Percentiles rank a stretch among this genome's conserved stretches.
These are phyloP conservation scores for Plasmodium gonderi DNA, from an alignment of 169 alveolate genomes.

Conservation along the genomic window DNA sequence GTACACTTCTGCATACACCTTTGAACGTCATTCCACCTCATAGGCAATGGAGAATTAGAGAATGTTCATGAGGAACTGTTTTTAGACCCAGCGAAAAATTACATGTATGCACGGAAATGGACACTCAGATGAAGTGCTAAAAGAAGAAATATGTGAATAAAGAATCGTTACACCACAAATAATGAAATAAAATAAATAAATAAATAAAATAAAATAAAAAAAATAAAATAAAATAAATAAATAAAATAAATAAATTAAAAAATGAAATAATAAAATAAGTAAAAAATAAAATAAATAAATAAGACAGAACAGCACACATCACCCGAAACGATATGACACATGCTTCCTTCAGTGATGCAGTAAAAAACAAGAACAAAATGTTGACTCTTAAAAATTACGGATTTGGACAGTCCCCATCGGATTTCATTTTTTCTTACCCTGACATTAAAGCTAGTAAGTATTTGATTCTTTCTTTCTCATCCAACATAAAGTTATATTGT, in stretches of 20 bases:
- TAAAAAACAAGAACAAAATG: conserved; percentile 47
- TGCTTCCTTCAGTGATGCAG: conserved; percentile 41
- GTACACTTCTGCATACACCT: not conserved
- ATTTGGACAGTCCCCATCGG: conserved; percentile 19
- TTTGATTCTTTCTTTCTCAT: not conserved
- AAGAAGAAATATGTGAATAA: too few species aligned
- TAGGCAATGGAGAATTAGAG: conserved; percentile 11
- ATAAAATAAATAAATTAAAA: not conserved
- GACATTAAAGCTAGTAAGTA: conserved; percentile 52
- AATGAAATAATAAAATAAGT: not conserved
- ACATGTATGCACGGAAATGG: conserved; percentile 7
- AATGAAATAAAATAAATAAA: too few species aligned
- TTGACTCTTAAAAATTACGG: conserved; percentile 69
- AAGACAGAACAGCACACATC: not conserved
- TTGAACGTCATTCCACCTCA: not conserved
- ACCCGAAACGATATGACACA: not conserved
- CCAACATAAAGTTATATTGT: not conserved
- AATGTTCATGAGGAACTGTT: not conserved
- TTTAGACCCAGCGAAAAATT: conserved; percentile 69
- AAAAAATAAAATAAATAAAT: not conserved
- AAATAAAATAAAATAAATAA: not conserved
- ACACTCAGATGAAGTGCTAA: not conserved
- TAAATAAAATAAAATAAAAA: not conserved
- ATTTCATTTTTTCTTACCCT: conserved; percentile 61
- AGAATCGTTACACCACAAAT: too few species aligned